These are phyloP conservation scores for Paecilomyces dactylethromorphus DNA, from an alignment of 2,329 filamentous ascomycete species.

Conservation along the genomic window DNA sequence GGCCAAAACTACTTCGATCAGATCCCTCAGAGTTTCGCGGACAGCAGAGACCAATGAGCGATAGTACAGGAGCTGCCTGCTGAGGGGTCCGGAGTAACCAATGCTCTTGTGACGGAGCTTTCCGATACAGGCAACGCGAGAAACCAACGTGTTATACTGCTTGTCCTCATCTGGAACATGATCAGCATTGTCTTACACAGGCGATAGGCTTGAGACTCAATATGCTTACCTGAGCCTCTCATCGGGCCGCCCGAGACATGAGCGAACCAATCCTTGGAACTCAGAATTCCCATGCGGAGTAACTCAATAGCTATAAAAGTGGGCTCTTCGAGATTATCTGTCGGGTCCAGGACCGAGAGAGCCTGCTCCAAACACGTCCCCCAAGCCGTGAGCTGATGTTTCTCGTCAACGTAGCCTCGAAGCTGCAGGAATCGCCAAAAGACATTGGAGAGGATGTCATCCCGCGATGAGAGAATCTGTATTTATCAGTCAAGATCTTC, in stretches of 20 bases:
- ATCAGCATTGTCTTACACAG: constrained; percentile 9
- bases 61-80: constrained; percentile 81
- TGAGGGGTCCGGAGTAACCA: constrained; percentile 90
- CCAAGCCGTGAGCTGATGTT: constrained; percentile 77
- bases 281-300: constrained; percentile 70
- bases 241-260: constrained; percentile 53
- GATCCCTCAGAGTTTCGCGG: constrained; percentile 69
- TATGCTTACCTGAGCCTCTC: constrained; percentile 45
- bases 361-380: constrained; percentile 70
- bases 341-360: constrained; percentile 55
- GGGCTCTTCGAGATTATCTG: constrained; percentile 63
- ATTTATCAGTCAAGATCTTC: constrained; percentile 8
- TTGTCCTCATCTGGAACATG: constrained; percentile 63
- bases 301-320: constrained; percentile 81
- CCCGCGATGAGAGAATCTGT: constrained; percentile 52
- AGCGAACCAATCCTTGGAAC: constrained; percentile 58
- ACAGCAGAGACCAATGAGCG: constrained; percentile 76
- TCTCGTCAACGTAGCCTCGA: constrained; percentile 72
- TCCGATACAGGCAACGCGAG: constrained; percentile 75
- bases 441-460: constrained; percentile 67
- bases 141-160: constrained; percentile 71
- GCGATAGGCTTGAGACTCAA: not conserved
- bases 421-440: constrained; percentile 88
- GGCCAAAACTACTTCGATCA: constrained; percentile 75
- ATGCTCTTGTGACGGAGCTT: constrained; percentile 76